Evolutionary conservation across 1,284 basidiomycete genomes (phyloP), one percentile per base, ranked within the genome.

Genomic region (Melampsora abietis-canadensis): DNA sequence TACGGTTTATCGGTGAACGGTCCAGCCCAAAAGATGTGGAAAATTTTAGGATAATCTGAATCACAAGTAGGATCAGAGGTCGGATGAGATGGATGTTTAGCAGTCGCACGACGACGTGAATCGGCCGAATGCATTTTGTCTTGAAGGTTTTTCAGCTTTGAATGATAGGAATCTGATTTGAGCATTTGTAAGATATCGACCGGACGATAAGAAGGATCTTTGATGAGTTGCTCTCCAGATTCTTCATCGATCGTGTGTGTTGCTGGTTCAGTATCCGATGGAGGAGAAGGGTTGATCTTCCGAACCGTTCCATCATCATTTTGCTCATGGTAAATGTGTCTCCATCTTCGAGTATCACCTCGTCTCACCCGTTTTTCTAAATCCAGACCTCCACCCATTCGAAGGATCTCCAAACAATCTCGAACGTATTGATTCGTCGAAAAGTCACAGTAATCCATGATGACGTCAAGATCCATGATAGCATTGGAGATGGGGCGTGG

Each of bases 371-470:
- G 85, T 40, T 84, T 84, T 31, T 85, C 86, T 63, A 86, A 87
- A 79, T 90, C 89, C 30, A 90, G 82, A 54, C 87, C 87, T 40
- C 84, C 88, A 7, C 89, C 89, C 14, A 89, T 80, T 19, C 89
- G 84, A 48, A 91, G 83, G 61, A 89, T 85, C 80, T 91, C 89
- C 24, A 90, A 84, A 78, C 89, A 91, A 79, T 91, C 90, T 65
- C 90, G 86, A 17, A 91, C 89, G 80, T 90, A 90, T 86, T 89
- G 79, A 80, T 87, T 86, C 70, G 87, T 85, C 19, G 87, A 87
- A 80, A 92, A 94, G 82, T 94, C 91, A 81, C 94, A 97, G 78
- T 92, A 87, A 48, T 92, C 88, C 87, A 93, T 88, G 0, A 95
- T 84, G 30, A 90, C 83, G 82, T 97, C 94, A 77, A 97, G 82